A percentile compares a stretch with the other conserved stretches of the same genome.
Conservation (phyloP, 352 stramenopile species). For the Pythium plurisporium region DNA sequence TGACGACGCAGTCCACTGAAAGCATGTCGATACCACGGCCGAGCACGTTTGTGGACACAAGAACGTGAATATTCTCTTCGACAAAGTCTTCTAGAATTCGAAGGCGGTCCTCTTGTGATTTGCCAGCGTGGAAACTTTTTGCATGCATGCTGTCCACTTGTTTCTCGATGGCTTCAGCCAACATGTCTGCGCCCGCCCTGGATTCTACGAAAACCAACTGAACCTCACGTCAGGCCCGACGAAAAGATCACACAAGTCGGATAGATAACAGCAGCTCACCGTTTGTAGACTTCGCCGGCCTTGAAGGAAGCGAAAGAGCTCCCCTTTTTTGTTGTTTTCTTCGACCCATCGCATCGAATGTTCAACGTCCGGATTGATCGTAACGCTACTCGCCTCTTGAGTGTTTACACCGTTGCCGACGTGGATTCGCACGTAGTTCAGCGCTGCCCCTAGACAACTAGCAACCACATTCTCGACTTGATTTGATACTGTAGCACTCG, state of each 20-base stretch:
- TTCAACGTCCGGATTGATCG: too few species aligned
- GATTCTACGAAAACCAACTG: slow-evolving; percentile 78
- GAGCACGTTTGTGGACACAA: slow-evolving; percentile 71
- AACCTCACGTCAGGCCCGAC: background rate
- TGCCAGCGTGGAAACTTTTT: slow-evolving; percentile 56
- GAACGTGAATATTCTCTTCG: slow-evolving; percentile 34
- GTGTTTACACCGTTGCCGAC: slow-evolving; percentile 5
- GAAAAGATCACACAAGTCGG: background rate
- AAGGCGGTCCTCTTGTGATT: slow-evolving; percentile 52
- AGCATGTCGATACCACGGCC: slow-evolving; percentile 69
- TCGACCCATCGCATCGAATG: slow-evolving; percentile 33
- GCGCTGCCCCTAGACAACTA: background rate
- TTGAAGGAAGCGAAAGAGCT: slow-evolving; percentile 40
- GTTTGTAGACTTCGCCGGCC: slow-evolving; percentile 23
- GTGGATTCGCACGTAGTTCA: slow-evolving; percentile 30
- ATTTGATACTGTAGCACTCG: slow-evolving; percentile 51
- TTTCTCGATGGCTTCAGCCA: slow-evolving; percentile 53
- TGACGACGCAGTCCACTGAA: slow-evolving; percentile 57
- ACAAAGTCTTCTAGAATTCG: slow-evolving; percentile 55
- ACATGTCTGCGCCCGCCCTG: slow-evolving; percentile 50
- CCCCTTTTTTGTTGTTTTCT: slow-evolving; percentile 56
- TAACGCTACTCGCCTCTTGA: background rate
- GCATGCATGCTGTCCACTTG: slow-evolving; percentile 32
- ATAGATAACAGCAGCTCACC: too few species aligned
- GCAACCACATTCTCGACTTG: slow-evolving; percentile 38